Evolutionary conservation across 169 alveolate genomes (phyloP), one percentile per base, ranked within the genome.

Genomic region (Plasmodium knowlesi): DNA sequence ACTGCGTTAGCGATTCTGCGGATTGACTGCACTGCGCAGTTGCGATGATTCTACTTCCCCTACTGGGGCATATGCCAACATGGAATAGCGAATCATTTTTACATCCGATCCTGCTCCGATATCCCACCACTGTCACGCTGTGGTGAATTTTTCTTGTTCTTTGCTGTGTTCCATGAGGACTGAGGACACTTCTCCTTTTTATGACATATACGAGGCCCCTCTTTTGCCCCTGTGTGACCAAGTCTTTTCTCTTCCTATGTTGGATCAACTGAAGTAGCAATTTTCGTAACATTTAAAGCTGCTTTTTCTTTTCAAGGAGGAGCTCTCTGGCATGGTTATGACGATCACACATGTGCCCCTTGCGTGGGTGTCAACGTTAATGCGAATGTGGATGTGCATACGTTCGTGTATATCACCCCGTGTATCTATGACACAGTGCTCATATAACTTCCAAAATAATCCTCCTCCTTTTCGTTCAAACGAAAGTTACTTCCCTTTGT

Each of bases 221-320:
- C 53, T 84, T 84, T 19, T 71, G 28, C 54, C 78, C 22, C 10
- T 41, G 76, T 72, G 57, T 41, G 83, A 16, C 78, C 54, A 84
- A 70, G 74, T n/a, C 30, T 34, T 84, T 84, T 32, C 54, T 67
- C 83, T 71, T 28, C 78, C 74, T 84, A 82, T 30, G 54, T 70
- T 70, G 73, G 30, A 84, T 6, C 32, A 73, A 70, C 53, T 71
- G 22, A 34, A 28, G 37, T 37, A 67, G 8, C 61, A 84, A 84
- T 39, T 84, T 71, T 19, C 71, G 19, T 34, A 84, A 84, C 92
- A 84, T 84, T 84, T 84, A 84, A 71, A 84, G 53, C 34, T 16
- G 14, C 61, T 41, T 80, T 80, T 30, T 22, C 16, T 80, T 80
- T 74, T 34, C 28, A 74, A 74, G 3, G 28, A 12, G n/a, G 43